Percentiles rank a stretch among this genome's conserved stretches.
Conservation (phyloP, 345 rosid genomes). For the Psidium friedrichsthalianum region DNA sequence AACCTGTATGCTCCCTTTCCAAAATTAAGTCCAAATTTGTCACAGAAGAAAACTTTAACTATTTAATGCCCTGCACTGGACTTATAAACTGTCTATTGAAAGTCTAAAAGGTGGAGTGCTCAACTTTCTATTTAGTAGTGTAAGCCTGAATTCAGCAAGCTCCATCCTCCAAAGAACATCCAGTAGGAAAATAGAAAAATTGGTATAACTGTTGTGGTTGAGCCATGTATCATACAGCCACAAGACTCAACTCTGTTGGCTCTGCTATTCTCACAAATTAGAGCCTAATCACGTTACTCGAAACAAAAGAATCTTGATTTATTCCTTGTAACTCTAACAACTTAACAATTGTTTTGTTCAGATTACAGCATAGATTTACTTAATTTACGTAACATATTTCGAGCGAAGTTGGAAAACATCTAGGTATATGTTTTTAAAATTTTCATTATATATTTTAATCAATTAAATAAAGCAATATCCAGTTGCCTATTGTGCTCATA, state of each 20-base stretch:
- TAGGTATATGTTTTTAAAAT: neutral
- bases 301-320: neutral
- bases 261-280: neutral
- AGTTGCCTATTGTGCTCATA: neutral
- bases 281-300: neutral
- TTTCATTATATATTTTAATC: neutral
- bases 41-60: neutral
- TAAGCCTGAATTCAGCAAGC: neutral
- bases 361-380: neutral
- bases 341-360: neutral
- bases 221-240: neutral
- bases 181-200: neutral
- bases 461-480: neutral
- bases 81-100: neutral
- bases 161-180: neutral
- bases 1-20: neutral
- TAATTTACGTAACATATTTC: neutral
- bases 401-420: neutral
- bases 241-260: neutral
- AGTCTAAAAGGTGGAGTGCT: neutral
- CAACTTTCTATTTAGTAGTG: neutral
- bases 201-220: neutral
- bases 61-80: neutral
- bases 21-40: neutral
- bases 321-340: neutral